Evolutionary conservation across 176 grass and related monocot species (phyloP).

Genomic region (Aechmea fasciata): DNA sequence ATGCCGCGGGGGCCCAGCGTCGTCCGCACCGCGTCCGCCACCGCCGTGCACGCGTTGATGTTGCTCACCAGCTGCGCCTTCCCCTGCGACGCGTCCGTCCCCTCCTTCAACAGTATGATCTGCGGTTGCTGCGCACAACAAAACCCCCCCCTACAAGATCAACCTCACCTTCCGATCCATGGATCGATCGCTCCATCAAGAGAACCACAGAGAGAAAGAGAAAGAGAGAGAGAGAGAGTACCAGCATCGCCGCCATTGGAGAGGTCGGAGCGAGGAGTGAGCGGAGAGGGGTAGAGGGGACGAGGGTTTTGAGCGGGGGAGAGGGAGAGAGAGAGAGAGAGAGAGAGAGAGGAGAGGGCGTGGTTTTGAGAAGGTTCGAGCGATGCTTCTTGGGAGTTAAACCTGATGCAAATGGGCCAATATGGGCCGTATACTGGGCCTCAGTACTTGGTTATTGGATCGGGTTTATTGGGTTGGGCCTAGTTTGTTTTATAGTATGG

Average conservation of each 20-base stretch:
- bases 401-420: too few species aligned
- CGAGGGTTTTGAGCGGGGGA: not conserved
- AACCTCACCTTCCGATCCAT: constrained; percentile 1
- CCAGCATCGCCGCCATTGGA: constrained; percentile 49
- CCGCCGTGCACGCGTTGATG: constrained; percentile 87
- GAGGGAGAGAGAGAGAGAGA: constrained; percentile 3
- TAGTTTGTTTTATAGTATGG: too few species aligned
- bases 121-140: constrained; percentile 62
- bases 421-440: too few species aligned
- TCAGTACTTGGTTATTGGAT: too few species aligned
- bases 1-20: constrained; percentile 85
- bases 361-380: too few species aligned
- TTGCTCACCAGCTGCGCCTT: constrained; percentile 84
- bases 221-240: constrained; percentile 14
- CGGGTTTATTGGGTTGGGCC: too few species aligned
- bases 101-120: constrained; percentile 98
- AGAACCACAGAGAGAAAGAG: not conserved
- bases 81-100: constrained; percentile 91
- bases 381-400: too few species aligned
- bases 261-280: constrained; percentile 1
- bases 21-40: constrained; percentile 67
- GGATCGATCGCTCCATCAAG: not conserved
- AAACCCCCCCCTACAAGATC: not conserved
- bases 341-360: not conserved
- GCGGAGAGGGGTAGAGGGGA: constrained; percentile 1